These are phyloP conservation scores for Hansfordia pulvinata DNA, from an alignment of 2,329 filamentous ascomycete genomes.

Conservation along the genomic window DNA sequence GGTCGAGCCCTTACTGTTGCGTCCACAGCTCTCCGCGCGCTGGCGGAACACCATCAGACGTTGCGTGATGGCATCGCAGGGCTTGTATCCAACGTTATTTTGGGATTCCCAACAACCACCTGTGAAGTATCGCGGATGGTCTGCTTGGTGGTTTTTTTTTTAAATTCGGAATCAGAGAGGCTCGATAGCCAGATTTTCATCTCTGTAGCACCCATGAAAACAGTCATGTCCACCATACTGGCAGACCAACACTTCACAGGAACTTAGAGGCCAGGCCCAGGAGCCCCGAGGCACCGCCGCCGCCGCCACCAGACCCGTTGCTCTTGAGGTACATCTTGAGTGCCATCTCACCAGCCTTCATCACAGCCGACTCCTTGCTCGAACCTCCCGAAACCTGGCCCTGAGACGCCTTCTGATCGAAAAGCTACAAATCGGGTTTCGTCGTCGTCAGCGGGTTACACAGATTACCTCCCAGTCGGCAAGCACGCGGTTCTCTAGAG, in stretches of 20 bases:
- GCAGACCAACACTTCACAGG: too few relatives aligned
- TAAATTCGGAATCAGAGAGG: not conserved
- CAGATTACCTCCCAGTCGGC: not conserved
- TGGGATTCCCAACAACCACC: too few relatives aligned
- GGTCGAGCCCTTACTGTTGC: too few relatives aligned
- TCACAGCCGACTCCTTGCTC: constrained; percentile 69
- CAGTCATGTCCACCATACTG: too few relatives aligned
- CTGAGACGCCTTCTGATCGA: constrained; percentile 41
- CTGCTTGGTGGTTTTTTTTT: not conserved
- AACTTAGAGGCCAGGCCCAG: constrained; percentile 18
- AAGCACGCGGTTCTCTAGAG: too few relatives aligned
- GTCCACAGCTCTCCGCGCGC: too few relatives aligned
- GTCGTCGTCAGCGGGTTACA: constrained; percentile 4
- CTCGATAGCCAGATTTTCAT: not conserved
- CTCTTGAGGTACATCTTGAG: constrained; percentile 86
- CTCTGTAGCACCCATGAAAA: not conserved
- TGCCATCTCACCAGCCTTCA: constrained; percentile 72
- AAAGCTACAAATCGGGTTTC: constrained; percentile 26
- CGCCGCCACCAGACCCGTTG: constrained; percentile 36
- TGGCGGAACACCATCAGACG: too few relatives aligned
- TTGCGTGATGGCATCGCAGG: too few relatives aligned
- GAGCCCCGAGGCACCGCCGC: constrained; percentile 10
- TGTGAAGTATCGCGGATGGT: too few relatives aligned
- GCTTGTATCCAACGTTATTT: too few relatives aligned
- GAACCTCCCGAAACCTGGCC: constrained; percentile 41